Percentiles rank a stretch among this genome's conserved stretches.
Conservation (phyloP, 345 rosid genomes). For the Anastatica hierochuntica region DNA sequence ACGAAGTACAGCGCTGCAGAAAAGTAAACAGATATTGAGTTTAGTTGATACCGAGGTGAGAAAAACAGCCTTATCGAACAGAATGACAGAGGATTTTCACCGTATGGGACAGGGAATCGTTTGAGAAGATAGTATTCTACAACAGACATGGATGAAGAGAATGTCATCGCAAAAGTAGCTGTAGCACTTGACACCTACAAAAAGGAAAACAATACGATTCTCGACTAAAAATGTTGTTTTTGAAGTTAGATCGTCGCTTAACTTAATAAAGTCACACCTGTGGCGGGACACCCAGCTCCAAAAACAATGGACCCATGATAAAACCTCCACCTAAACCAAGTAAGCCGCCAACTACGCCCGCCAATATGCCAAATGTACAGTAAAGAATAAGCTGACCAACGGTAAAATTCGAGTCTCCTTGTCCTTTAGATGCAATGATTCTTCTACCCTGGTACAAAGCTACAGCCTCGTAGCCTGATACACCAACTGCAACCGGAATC, state of each 20-base stretch:
- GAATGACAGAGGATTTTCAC: conserved; percentile 23
- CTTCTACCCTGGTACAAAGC: conserved; percentile 57
- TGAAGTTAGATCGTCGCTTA: too few relatives aligned
- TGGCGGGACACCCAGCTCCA: conserved; percentile 69
- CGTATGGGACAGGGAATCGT: conserved; percentile 75
- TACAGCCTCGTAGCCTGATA: conserved; percentile 52
- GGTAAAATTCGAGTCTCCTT: conserved; percentile 25
- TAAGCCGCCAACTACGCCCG: conserved; percentile 69
- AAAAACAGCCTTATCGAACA: too few relatives aligned
- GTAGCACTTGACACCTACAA: conserved; percentile 75
- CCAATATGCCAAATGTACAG: conserved; percentile 47
- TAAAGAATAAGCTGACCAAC: conserved; percentile 45
- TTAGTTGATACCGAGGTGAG: too few relatives aligned
- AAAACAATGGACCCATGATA: conserved; percentile 69
- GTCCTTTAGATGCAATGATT: conserved; percentile 56
- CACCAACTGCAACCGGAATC: conserved; percentile 67
- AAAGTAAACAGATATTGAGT: background rate
- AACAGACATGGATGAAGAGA: conserved; percentile 84
- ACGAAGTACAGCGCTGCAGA: conserved; percentile 46
- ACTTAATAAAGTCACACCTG: conserved; percentile 32
- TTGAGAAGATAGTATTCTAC: conserved; percentile 72
- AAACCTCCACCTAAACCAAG: conserved; percentile 83
- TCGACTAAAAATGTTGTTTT: too few relatives aligned
- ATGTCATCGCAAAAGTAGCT: conserved; percentile 78
- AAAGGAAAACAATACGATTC: background rate